phyloP scores from a whole-genome alignment of 2,329 filamentous ascomycete genomes.

The Aspergillus brunneoviolaceus region DNA sequence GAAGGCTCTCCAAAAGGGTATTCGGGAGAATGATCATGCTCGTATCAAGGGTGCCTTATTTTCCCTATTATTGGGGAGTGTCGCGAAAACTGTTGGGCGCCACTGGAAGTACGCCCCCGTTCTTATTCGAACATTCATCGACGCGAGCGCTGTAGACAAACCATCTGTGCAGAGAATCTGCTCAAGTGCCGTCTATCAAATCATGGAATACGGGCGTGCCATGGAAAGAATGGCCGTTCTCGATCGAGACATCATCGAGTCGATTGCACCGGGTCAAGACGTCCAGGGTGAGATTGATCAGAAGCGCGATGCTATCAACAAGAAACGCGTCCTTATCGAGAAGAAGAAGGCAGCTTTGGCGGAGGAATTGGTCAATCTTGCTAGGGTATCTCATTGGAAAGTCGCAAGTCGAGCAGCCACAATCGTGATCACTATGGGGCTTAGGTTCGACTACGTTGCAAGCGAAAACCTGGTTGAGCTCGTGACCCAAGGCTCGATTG shows the following conservation, averaged over 20 bases:
- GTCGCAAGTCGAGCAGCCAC: constrained; percentile 86
- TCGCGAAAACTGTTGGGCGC: constrained; percentile 81
- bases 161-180: constrained; percentile 90
- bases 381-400: constrained; percentile 89
- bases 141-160: constrained; percentile 86
- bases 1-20: constrained; percentile 71
- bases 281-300: constrained; percentile 55
- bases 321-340: constrained; percentile 75
- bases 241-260: constrained; percentile 67
- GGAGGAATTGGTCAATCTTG: constrained; percentile 74
- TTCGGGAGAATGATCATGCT: constrained; percentile 78
- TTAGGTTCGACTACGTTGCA: constrained; percentile 87
- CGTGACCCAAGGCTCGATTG: constrained; percentile 77
- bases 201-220: constrained; percentile 89
- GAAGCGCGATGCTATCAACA: constrained; percentile 71
- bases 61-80: constrained; percentile 81
- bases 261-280: constrained; percentile 68
- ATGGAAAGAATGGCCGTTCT: constrained; percentile 84
- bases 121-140: constrained; percentile 86
- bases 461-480: constrained; percentile 80
- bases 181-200: constrained; percentile 73
- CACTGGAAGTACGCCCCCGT: constrained; percentile 95
- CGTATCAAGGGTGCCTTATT: constrained; percentile 95
- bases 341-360: constrained; percentile 77
- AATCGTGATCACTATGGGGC: constrained; percentile 84